Conservation (phyloP, 495 filamentous ascomycete species). For the Aspergillus homomorphus region DNA sequence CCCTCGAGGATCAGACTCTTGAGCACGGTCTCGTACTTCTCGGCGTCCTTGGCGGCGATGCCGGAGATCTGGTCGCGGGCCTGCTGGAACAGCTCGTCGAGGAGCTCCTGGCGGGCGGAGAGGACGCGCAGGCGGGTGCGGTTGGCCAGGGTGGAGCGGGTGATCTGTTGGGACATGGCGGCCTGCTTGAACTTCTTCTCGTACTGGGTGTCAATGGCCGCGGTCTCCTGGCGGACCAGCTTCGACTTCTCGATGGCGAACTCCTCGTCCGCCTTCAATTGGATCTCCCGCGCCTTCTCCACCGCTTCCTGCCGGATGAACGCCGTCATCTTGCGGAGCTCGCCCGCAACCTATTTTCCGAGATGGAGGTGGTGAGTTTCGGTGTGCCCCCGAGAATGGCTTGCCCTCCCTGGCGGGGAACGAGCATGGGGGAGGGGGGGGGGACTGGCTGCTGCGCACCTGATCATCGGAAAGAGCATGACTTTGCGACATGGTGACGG, state of each 20-base stretch:
- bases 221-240: constrained; percentile 91
- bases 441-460: constrained; percentile 45
- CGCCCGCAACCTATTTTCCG: constrained; percentile 70
- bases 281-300: constrained; percentile 95
- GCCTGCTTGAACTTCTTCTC: constrained; percentile 98
- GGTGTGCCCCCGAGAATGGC: constrained; percentile 11
- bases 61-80: constrained; percentile 64
- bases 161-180: constrained; percentile 95
- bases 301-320: constrained; percentile 99
- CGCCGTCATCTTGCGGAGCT: constrained; percentile 99
- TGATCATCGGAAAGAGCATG: constrained; percentile 97
- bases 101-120: constrained; percentile 77
- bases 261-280: constrained; percentile 96
- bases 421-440: constrained; percentile 7
- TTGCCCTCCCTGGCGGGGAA: constrained; percentile 10
- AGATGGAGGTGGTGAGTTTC: constrained; percentile 20
- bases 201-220: constrained; percentile 86
- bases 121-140: constrained; percentile 89
- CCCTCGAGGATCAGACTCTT: constrained; percentile 86
- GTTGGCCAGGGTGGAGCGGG: constrained; percentile 89
- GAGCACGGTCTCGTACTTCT: constrained; percentile 68
- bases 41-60: constrained; percentile 60
- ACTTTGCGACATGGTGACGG: constrained; percentile 76
- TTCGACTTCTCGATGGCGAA: constrained; percentile 98
- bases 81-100: constrained; percentile 87